Base-by-base conservation (phyloP, 768 basidiomycete genomes). In the Pholiota conissans region DNA sequence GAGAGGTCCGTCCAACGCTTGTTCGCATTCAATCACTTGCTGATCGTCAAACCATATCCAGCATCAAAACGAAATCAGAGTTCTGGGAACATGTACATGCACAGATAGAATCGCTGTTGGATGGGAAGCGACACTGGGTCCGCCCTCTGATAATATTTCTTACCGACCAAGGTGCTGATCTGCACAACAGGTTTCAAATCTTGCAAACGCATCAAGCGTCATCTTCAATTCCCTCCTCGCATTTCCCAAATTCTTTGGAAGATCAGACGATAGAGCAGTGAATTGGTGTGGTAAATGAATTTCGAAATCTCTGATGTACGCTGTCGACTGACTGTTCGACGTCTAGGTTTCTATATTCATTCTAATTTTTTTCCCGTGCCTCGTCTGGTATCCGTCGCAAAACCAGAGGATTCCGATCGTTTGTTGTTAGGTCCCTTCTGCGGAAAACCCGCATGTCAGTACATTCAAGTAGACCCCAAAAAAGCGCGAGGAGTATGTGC, bases 401-500 rank as follows among this genome's bases (percentile, higher is more conserved):
- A 62, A 47, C 20, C 61, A 49, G 45, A 63, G 52, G 64, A 68
- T 52, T 40, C 59, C 56, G 63, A 71, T 32, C 68, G 73, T 5
- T 73, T 95, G 8, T 73, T 93, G 40, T 76, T 95, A 5, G 93
- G 89, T 0, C 93, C 94, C 0, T 97, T 95, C 73, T 88, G 86
- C 63, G 95, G 95, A 52, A 90, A 89, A 63, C 95, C 95, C 1
- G 95, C 95, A 0, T 98, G 95, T 70, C 90, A 92, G 64, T 85
- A 81, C 63, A 94, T 97, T 69, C 75, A 81, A 56, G 76, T 84
- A 39, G 66, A 76, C 4, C 74, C 79, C 14, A 78, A 75, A 0
- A 84, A 80, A 10, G 76, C 77, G 9, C 80, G 82, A n/a, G 93
- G 95, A 27, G 95, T 97, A 10, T 97, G 95, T 69, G 91, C 93